Evolutionary conservation across 441 rosid species (phyloP).

Genomic region (Adansonia rubrostipa): DNA sequence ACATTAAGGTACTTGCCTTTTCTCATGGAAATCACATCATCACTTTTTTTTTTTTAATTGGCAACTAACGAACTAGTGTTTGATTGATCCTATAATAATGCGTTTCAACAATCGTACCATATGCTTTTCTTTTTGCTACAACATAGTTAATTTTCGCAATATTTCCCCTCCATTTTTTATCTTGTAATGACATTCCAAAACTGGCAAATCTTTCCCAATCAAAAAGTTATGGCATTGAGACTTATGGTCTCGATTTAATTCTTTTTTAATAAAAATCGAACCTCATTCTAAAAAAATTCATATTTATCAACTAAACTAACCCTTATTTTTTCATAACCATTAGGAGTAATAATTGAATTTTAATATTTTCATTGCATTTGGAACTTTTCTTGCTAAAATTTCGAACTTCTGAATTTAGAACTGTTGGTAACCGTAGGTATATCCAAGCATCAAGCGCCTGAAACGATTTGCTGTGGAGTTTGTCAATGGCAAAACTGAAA

Average conservation of each 20-base stretch:
- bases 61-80: not conserved
- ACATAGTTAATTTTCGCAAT: not conserved
- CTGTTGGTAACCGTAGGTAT: conserved; percentile 39
- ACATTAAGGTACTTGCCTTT: conserved; percentile 28
- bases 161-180: conserved; percentile 1
- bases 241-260: no score
- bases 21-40: conserved; percentile 15
- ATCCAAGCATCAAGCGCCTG: conserved; percentile 52
- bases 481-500: conserved; percentile 51
- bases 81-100: conserved; percentile 15
- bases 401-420: not conserved
- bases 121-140: conserved; percentile 3
- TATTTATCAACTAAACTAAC: no score
- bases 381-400: not conserved
- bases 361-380: not conserved
- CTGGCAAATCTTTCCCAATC: not conserved
- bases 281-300: no score
- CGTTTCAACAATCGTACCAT: not conserved
- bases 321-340: not conserved
- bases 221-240: not conserved
- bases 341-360: not conserved
- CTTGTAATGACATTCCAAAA: conserved; percentile 15
- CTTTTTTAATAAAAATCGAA: no score
- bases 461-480: conserved; percentile 53
- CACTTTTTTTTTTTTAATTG: not conserved